Evolutionary conservation across 805 yeast species (phyloP).

Genomic region (Starmerella khaoyaiensis): DNA sequence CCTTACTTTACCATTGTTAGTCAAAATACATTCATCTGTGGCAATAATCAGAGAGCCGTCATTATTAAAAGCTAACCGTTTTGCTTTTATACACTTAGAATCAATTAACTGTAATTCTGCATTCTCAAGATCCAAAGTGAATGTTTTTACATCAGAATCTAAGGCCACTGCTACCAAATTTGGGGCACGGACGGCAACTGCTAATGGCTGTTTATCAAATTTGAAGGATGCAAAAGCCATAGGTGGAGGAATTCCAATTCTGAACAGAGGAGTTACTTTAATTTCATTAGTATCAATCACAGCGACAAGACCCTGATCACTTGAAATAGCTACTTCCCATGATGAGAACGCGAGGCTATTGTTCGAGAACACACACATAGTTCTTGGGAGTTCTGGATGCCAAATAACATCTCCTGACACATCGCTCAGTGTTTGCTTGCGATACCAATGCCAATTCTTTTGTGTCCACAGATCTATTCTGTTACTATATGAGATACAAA

Average conservation of each 20-base stretch:
- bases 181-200: slow-evolving; percentile 53
- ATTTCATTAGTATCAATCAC: slow-evolving; percentile 68
- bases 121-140: slow-evolving; percentile 3
- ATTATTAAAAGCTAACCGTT: background rate
- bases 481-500: slow-evolving; percentile 52
- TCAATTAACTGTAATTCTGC: slow-evolving; percentile 1
- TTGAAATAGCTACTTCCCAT: slow-evolving; percentile 51
- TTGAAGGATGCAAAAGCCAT: slow-evolving; percentile 60
- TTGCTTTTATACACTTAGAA: background rate
- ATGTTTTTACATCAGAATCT: slow-evolving; percentile 1
- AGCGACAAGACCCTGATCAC: slow-evolving; percentile 63
- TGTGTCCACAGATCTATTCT: slow-evolving; percentile 79
- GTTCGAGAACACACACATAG: slow-evolving; percentile 39
- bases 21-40: background rate
- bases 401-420: slow-evolving; percentile 34
- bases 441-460: slow-evolving; percentile 90
- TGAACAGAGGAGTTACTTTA: slow-evolving; percentile 64
- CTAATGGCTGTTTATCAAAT: slow-evolving; percentile 44
- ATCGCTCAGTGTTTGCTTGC: slow-evolving; percentile 57
- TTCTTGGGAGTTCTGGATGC: slow-evolving; percentile 81
- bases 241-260: slow-evolving; percentile 94
- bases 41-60: background rate
- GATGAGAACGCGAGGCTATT: slow-evolving; percentile 20
- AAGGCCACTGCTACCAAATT: slow-evolving; percentile 44
- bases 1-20: too few relatives aligned